Evolutionary conservation across 345 rosid species (phyloP).

Genomic region (Ceriops decandra): DNA sequence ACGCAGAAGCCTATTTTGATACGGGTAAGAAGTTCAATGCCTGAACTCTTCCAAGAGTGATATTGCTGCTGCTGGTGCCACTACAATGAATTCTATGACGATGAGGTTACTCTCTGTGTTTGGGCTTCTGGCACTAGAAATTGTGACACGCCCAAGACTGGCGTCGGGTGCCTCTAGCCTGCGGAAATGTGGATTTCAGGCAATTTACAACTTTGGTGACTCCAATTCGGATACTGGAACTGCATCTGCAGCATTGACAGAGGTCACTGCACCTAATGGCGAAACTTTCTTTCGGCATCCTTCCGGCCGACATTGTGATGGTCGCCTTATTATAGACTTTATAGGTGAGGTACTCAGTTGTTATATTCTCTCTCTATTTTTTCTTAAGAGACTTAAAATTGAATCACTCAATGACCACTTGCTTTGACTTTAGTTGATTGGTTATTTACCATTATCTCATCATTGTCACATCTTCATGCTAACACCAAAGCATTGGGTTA

Average conservation of each 20-base stretch:
- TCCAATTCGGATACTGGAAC: slow-evolving; percentile 78
- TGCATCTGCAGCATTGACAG: slow-evolving; percentile 45
- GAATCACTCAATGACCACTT: background rate
- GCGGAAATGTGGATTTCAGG: slow-evolving; percentile 38
- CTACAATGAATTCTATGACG: slow-evolving; percentile 23
- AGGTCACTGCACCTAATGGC: slow-evolving; percentile 56
- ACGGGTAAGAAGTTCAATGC: background rate
- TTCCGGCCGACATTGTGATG: slow-evolving; percentile 61
- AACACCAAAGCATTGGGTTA: too few species aligned
- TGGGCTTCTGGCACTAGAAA: slow-evolving; percentile 26
- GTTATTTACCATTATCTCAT: too few species aligned
- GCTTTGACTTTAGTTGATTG: too few species aligned
- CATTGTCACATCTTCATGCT: too few species aligned
- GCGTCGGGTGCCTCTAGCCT: slow-evolving; percentile 1
- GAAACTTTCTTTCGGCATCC: slow-evolving; percentile 71
- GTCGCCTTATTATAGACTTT: slow-evolving; percentile 67
- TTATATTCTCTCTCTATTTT: too few species aligned
- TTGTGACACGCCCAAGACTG: background rate
- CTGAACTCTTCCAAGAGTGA: background rate
- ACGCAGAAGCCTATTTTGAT: too few species aligned
- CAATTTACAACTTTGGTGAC: slow-evolving; percentile 74
- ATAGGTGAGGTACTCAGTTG: slow-evolving; percentile 30
- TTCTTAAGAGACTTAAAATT: background rate
- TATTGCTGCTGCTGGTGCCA: background rate
- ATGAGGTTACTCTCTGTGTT: slow-evolving; percentile 11